phyloP scores from a whole-genome alignment of 2,329 filamentous ascomycete species.

The Trichophyton mentagrophytes region DNA sequence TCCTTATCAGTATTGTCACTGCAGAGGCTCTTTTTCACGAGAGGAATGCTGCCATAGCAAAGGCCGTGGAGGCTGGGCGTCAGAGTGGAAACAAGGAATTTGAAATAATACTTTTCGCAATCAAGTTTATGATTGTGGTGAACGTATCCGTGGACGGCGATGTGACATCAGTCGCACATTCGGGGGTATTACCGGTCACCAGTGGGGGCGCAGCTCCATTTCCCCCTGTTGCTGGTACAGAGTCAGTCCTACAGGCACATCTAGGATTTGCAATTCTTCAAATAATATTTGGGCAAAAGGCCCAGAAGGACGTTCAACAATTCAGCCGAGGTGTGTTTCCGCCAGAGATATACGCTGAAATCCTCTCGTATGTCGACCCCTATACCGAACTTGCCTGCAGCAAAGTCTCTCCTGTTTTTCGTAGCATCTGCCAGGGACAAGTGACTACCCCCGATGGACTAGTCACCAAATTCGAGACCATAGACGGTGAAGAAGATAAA shows the following conservation, averaged over 20 bases:
- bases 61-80: not conserved
- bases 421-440: not conserved
- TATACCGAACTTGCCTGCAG: not conserved
- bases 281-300: not conserved
- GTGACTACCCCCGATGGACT: not conserved
- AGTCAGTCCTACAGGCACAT: not conserved
- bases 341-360: not conserved
- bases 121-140: not conserved
- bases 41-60: not conserved
- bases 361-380: not conserved
- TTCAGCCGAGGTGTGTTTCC: not conserved
- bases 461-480: not conserved
- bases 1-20: slow-evolving; percentile 1
- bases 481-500: no score
- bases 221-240: not conserved
- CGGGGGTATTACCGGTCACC: not conserved
- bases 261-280: not conserved
- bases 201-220: not conserved
- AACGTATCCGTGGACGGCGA: not conserved
- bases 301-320: no score
- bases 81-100: not conserved
- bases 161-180: not conserved
- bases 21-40: not conserved
- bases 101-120: not conserved
- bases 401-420: not conserved